Percentiles rank a stretch among this genome's conserved stretches.
These are phyloP conservation scores for Corchorus olitorius DNA, from an alignment of 345 rosid species.

Conservation along the genomic window DNA sequence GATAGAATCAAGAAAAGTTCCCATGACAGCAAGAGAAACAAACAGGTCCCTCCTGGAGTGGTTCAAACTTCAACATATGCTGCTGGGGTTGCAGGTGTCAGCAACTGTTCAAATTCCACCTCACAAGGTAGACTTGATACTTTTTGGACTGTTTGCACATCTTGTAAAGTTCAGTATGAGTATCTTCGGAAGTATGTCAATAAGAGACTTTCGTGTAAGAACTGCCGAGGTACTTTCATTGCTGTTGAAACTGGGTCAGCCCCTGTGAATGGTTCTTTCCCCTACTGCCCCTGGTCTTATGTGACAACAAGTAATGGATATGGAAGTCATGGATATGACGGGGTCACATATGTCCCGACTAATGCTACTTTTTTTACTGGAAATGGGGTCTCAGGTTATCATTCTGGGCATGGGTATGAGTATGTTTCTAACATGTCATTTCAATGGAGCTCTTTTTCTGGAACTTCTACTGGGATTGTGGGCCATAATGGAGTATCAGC, in stretches of 20 bases:
- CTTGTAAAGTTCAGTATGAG: slow-evolving; percentile 98
- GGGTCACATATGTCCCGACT: slow-evolving; percentile 68
- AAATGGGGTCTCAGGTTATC: slow-evolving; percentile 64
- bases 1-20: slow-evolving; percentile 70
- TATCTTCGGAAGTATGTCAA: slow-evolving; percentile 95
- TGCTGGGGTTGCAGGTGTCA: slow-evolving; percentile 50
- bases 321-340: slow-evolving; percentile 70
- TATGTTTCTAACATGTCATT: slow-evolving; percentile 70
- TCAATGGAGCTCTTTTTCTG: slow-evolving; percentile 71
- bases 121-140: slow-evolving; percentile 73
- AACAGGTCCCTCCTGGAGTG: slow-evolving; percentile 53
- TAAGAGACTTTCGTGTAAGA: slow-evolving; percentile 95
- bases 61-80: slow-evolving; percentile 48
- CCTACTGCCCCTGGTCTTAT: slow-evolving; percentile 58
- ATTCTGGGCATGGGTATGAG: slow-evolving; percentile 79
- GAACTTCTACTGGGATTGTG: slow-evolving; percentile 56
- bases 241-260: slow-evolving; percentile 77
- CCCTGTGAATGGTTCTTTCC: slow-evolving; percentile 73
- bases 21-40: slow-evolving; percentile 60
- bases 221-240: slow-evolving; percentile 89
- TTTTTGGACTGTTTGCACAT: slow-evolving; percentile 97
- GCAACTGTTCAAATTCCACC: slow-evolving; percentile 51
- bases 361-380: slow-evolving; percentile 56
- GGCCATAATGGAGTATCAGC: slow-evolving; percentile 59
- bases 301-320: slow-evolving; percentile 52